phyloP scores from a whole-genome alignment of 2,329 filamentous ascomycete species.

The Beauveria scarabaeidicola region DNA sequence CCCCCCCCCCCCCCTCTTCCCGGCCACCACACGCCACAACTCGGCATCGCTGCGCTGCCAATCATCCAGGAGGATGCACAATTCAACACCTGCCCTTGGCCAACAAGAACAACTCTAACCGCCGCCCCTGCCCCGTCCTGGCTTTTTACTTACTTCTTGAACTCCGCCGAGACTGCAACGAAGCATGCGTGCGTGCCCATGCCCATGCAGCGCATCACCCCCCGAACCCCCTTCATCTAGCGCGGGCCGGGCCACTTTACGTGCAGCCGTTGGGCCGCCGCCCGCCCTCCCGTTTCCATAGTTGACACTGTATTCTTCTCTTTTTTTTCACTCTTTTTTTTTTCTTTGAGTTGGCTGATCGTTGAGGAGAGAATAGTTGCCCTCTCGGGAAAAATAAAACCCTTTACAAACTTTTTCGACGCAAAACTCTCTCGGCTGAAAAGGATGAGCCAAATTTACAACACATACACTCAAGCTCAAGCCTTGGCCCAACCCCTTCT shows the following conservation, averaged over 20 bases:
- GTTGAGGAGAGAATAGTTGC: too few species aligned
- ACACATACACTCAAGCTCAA: neutral
- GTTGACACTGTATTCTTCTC: too few species aligned
- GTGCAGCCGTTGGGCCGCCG: too few species aligned
- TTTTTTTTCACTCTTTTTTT: too few species aligned
- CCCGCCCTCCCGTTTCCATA: too few species aligned
- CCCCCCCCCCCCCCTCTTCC: neutral
- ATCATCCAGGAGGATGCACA: constrained; percentile 1
- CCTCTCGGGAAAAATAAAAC: too few species aligned
- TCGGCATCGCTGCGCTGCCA: neutral
- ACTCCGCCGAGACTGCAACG: constrained; percentile 2
- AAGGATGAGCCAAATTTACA: neutral
- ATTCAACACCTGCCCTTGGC: neutral
- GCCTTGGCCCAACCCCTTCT: neutral
- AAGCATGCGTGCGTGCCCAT: neutral
- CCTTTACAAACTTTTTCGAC: too few species aligned
- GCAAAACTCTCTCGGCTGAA: too few species aligned
- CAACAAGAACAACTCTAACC: neutral
- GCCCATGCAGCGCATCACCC: neutral
- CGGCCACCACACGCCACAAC: neutral
- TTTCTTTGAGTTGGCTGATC: too few species aligned
- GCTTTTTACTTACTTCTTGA: neutral
- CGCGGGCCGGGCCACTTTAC: too few species aligned
- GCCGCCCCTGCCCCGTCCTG: neutral
- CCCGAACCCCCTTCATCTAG: too few species aligned